Evolutionary conservation across 805 yeast genomes (phyloP), one percentile per base, ranked within the genome.

Genomic region (Wickerhamomyces subpelliculosus): DNA sequence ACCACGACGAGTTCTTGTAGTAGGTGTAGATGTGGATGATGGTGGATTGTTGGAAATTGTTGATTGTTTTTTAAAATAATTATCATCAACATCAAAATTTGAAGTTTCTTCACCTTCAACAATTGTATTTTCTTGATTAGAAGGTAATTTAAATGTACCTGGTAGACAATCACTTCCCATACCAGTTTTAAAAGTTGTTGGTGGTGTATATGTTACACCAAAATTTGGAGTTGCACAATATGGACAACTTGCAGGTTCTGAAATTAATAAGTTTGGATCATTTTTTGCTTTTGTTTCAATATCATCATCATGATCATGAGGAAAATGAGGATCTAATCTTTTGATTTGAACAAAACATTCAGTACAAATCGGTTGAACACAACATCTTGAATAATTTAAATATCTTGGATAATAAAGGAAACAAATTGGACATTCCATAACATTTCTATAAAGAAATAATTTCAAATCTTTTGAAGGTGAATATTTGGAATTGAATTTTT

Each of bases 301-400:
- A 21, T 53, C 43, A n/a, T 53, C 52, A 18, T 61, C 60, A 35
- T 72, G 77, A 46, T 81, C 90, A 54, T 87, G 94, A 2, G 96
- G 96, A 25, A 88, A 86, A 61, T 90, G 97, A 0, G 98, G 97
- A 10, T 86, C 95, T 25, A 79, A 64, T 37, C 98, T 72, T 58
- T 85, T 87, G 57, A 90, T 88, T 60, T 90, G 97, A 10, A 90
- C 97, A 72, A 90, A 93, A 57, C 98, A 90, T 61, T 90, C 97
- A 2, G 96, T 74, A 62, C 98, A 93, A 17, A 90, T 88, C 2
- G 95, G 89, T 58, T 90, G 97, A 35, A 75, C 73, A 58, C 98
- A 90, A 60, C 98, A 90, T 32, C 95, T 70, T 8, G 95, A 81
- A 37, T 72, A 59, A 62, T 93, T 93, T 44, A 89, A 60, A 49